Percentiles rank a stretch among this genome's conserved stretches.
These are phyloP conservation scores for Candida tibetensis DNA, from an alignment of 805 yeast genomes.

Conservation along the genomic window DNA sequence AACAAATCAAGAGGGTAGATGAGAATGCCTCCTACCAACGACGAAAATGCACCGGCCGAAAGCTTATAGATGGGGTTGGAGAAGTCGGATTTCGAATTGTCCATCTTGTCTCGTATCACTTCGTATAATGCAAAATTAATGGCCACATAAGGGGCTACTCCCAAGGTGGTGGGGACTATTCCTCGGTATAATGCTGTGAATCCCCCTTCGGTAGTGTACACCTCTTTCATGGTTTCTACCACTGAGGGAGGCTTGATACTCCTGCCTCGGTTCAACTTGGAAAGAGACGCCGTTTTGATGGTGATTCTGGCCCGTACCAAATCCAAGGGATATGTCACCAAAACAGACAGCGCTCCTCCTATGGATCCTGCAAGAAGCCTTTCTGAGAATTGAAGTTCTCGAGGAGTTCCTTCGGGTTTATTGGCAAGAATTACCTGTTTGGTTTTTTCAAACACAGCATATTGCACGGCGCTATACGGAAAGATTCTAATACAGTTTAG, in stretches of 20 bases:
- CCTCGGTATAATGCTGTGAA: constrained; percentile 77
- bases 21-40: constrained; percentile 85
- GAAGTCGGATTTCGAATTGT: constrained; percentile 32
- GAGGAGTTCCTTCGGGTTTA: constrained; percentile 18
- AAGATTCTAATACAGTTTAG: constrained; percentile 85
- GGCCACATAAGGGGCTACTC: constrained; percentile 96
- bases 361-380: constrained; percentile 73
- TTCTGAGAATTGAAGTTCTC: constrained; percentile 48
- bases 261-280: constrained; percentile 47
- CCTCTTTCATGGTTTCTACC: constrained; percentile 49
- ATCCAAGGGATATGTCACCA: constrained; percentile 89
- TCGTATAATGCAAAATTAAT: constrained; percentile 90
- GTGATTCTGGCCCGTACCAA: constrained; percentile 85
- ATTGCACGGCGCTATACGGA: constrained; percentile 94
- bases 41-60: constrained; percentile 78
- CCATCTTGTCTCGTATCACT: constrained; percentile 59
- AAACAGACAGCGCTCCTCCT: constrained; percentile 78
- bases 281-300: constrained; percentile 73
- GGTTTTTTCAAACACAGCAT: constrained; percentile 71
- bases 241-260: constrained; percentile 69
- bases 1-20: constrained; percentile 91
- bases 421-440: constrained; percentile 38
- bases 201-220: constrained; percentile 81
- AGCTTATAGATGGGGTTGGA: constrained; percentile 55
- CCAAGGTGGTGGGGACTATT: constrained; percentile 82